These are phyloP conservation scores for Leucaena leucocephala DNA, from an alignment of 306 rosid genomes.

Conservation along the genomic window DNA sequence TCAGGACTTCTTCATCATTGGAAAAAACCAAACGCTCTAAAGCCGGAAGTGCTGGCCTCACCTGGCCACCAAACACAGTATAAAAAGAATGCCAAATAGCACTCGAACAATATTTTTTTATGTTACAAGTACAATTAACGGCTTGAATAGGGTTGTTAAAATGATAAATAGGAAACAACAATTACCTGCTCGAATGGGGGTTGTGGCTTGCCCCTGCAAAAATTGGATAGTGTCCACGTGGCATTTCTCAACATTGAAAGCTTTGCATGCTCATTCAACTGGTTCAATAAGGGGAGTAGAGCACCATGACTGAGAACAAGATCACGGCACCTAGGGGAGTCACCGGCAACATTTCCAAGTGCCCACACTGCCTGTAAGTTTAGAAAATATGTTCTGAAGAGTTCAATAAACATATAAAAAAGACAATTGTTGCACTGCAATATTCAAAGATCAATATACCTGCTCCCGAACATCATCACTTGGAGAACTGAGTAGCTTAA, in stretches of 20 bases:
- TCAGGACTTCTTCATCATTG: slow-evolving; percentile 89
- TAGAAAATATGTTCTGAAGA: neutral
- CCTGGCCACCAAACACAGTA: slow-evolving; percentile 50
- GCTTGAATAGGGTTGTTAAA: neutral
- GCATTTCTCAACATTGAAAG: slow-evolving; percentile 96
- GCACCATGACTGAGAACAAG: slow-evolving; percentile 88
- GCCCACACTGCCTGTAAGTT: slow-evolving; percentile 88
- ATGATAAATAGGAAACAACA: slow-evolving; percentile 11
- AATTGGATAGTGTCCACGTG: slow-evolving; percentile 91
- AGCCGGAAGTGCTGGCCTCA: slow-evolving; percentile 89
- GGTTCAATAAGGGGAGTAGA: slow-evolving; percentile 68
- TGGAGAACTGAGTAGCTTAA: slow-evolving; percentile 82
- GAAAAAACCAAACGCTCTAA: slow-evolving; percentile 85
- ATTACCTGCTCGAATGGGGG: slow-evolving; percentile 82
- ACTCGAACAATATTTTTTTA: neutral
- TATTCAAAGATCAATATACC: slow-evolving; percentile 46
- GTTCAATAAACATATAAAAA: neutral
- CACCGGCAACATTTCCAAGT: slow-evolving; percentile 95
- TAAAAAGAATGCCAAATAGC: slow-evolving; percentile 7
- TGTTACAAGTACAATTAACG: neutral
- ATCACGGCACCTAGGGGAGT: slow-evolving; percentile 93
- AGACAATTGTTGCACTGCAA: neutral
- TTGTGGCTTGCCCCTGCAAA: slow-evolving; percentile 96
- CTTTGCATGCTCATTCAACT: slow-evolving; percentile 90
- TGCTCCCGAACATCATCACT: slow-evolving; percentile 97